These are phyloP conservation scores for Phytophthora nicotianae DNA, from an alignment of 352 stramenopile genomes.

Conservation along the genomic window DNA sequence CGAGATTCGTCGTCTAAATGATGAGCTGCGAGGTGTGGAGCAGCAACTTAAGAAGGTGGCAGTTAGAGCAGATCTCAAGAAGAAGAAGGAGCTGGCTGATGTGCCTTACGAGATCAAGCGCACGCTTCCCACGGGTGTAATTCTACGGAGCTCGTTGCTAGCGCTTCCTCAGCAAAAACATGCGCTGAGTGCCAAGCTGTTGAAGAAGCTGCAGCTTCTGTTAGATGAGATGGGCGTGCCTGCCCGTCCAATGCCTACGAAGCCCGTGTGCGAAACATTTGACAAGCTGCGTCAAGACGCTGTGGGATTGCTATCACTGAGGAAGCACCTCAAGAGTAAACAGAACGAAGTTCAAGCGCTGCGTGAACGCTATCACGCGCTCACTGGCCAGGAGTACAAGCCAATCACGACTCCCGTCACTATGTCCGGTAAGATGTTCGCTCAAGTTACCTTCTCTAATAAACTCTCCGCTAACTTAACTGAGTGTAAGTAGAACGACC, in stretches of 20 bases:
- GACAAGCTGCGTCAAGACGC: conserved; percentile 64
- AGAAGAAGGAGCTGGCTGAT: conserved; percentile 72
- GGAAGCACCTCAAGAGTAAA: conserved; percentile 67
- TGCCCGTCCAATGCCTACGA: conserved; percentile 74
- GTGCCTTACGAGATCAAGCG: conserved; percentile 65
- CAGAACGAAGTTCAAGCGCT: conserved; percentile 54
- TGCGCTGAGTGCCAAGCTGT: conserved; percentile 61
- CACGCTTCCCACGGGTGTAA: conserved; percentile 54
- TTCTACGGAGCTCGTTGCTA: conserved; percentile 61
- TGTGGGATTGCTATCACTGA: conserved; percentile 59
- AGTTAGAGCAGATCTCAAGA: conserved; percentile 67
- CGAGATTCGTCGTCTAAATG: conserved; percentile 59
- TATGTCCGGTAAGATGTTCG: conserved; percentile 34
- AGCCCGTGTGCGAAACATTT: conserved; percentile 63
- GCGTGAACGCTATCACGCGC: conserved; percentile 55
- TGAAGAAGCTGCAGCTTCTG: conserved; percentile 73
- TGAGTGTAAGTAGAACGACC: conserved; percentile 33
- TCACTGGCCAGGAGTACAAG: conserved; percentile 62
- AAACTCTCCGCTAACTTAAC: conserved; percentile 11
- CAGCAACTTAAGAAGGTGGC: conserved; percentile 74
- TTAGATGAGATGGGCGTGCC: conserved; percentile 71
- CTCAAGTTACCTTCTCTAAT: neutral
- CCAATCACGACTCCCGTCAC: conserved; percentile 45
- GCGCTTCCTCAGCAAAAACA: conserved; percentile 56
- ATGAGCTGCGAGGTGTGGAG: conserved; percentile 63